Evolutionary conservation across 768 basidiomycete genomes (phyloP), one percentile per base, ranked within the genome.

Genomic region (Hygrophorus russula): DNA sequence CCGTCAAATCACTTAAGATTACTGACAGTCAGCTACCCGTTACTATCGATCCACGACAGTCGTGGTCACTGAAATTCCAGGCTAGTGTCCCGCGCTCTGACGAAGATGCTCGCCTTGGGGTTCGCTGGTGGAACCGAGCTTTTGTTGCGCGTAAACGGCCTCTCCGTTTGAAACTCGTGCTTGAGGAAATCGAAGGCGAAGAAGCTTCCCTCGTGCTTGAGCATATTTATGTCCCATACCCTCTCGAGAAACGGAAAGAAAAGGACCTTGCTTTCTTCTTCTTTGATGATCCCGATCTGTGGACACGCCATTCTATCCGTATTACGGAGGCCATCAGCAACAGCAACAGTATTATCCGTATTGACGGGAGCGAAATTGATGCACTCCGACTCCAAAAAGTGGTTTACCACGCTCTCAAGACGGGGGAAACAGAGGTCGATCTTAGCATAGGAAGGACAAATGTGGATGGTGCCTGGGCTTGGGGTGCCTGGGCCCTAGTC

Each of bases 111-210:
- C 56, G 61, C 27, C 46, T 55, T 15, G 50, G 51, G 0, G 42
- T 61, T 5, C 42, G 51, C 0, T 65, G 64, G 64, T 61, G 59
- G 59, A 58, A 60, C 35, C 52, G 60, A 5, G 56, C 64, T 11
- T 62, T 63, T 36, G 37, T 58, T 24, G 56, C 61, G 1, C 59
- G 65, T 12, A 44, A 64, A 29, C 51, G 58, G 3, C 66, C 66
- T 12, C 45, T 68, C 18, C 61, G 66, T 5, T 44, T 67, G 39
- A 67, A 65, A 43, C 42, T 68, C 33, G 51, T 53, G 14, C 36
- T 65, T 5, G 56, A 60, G 36, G 63, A 64, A 15, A 61, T 67
- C 34, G 64, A 66, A 46, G 65, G 60, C 30, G 64, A 67, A 43
- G 56, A 64, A 44, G 57, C 57, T n/a, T 64, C 62, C 5, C 50